Conservation (phyloP, 2,329 filamentous ascomycete genomes). For the Xylariales sp. region DNA sequence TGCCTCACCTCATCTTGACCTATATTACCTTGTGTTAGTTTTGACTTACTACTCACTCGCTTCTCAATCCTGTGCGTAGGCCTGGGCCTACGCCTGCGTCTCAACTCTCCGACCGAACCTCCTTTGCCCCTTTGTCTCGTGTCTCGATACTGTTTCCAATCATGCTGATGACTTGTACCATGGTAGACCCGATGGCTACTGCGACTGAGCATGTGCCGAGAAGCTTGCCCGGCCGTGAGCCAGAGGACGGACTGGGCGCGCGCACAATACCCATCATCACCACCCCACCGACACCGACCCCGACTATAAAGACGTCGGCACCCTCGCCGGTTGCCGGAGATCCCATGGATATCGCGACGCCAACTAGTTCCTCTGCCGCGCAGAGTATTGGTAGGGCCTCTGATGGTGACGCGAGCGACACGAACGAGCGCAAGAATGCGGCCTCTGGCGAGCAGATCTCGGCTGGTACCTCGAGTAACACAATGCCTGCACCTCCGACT, state of each 20-base stretch:
- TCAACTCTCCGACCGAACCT: constrained; percentile 24
- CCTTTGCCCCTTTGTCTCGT: constrained; percentile 41
- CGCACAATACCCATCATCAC: constrained; percentile 66
- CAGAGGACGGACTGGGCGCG: constrained; percentile 60
- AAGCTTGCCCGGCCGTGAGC: constrained; percentile 55
- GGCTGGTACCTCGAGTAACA: constrained; percentile 51
- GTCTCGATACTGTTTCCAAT: constrained; percentile 40
- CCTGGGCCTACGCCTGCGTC: constrained; percentile 11
- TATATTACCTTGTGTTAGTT: not conserved
- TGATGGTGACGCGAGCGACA: constrained; percentile 55
- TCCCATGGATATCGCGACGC: constrained; percentile 71
- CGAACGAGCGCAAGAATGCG: constrained; percentile 53
- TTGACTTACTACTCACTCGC: constrained; percentile 13
- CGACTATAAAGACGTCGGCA: constrained; percentile 69
- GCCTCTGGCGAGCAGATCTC: constrained; percentile 54
- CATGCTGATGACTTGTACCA: constrained; percentile 41
- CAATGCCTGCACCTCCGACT: constrained; percentile 56
- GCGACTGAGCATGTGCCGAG: constrained; percentile 63
- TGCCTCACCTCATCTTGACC: not conserved
- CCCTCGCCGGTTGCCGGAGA: constrained; percentile 65
- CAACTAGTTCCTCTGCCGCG: constrained; percentile 59
- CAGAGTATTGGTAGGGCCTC: constrained; percentile 59
- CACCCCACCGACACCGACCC: constrained; percentile 54
- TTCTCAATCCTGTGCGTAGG: constrained; percentile 5
- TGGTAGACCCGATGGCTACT: constrained; percentile 63